Percentiles rank a stretch among this genome's conserved stretches.
Evolutionary conservation across 345 rosid species (phyloP).

Genomic region (Kernera saxatilis): DNA sequence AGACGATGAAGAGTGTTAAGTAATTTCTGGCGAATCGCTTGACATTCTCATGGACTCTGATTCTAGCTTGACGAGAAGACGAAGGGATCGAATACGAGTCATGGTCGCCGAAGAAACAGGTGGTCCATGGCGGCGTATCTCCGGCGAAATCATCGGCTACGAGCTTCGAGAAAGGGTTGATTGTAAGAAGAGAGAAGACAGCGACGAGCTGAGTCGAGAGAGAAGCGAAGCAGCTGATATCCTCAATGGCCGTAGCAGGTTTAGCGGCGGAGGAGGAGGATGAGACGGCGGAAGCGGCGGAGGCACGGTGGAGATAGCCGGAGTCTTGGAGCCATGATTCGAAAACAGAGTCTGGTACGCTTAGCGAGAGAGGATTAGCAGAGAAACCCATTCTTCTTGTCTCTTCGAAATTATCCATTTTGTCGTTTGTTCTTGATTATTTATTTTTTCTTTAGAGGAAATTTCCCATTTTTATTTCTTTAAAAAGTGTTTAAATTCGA

Average conservation of each 20-base stretch:
- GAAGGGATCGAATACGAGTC: conserved; percentile 75
- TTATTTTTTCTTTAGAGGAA: background rate
- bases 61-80: conserved; percentile 54
- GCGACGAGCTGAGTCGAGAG: conserved; percentile 37
- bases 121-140: conserved; percentile 73
- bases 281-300: background rate
- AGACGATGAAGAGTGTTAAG: conserved; percentile 60
- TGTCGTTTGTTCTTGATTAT: background rate
- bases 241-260: background rate
- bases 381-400: conserved; percentile 31
- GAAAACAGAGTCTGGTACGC: background rate
- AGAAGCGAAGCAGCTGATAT: conserved; percentile 27
- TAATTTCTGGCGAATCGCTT: conserved; percentile 81
- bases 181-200: conserved; percentile 52
- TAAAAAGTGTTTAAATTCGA: background rate
- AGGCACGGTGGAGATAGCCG: conserved; percentile 70
- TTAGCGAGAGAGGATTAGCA: conserved; percentile 28
- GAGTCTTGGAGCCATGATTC: conserved; percentile 53
- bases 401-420: background rate
- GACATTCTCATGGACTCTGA: conserved; percentile 79
- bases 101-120: conserved; percentile 51
- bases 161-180: conserved; percentile 82
- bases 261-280: conserved; percentile 18
- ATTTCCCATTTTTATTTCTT: background rate
- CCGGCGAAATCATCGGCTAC: conserved; percentile 64